phyloP scores from a whole-genome alignment of 2,329 filamentous ascomycete species.

The Nothopassalora personata region DNA sequence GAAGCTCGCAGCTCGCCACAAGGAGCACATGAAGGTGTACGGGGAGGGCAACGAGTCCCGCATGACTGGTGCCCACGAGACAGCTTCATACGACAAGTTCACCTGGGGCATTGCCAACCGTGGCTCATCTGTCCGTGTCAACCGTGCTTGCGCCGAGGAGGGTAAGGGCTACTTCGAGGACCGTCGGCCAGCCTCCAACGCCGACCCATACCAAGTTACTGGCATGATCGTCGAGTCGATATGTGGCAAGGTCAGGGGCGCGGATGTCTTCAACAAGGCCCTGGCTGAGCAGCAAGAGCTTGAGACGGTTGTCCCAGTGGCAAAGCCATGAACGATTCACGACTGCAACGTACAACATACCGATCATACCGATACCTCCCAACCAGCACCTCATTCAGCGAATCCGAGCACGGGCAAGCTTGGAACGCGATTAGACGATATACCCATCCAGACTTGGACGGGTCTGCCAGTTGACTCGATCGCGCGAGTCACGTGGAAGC shows the following conservation, averaged over 20 bases:
- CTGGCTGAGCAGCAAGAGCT: conserved; percentile 29
- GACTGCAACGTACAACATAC: neutral
- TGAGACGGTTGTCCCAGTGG: conserved; percentile 32
- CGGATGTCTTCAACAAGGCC: conserved; percentile 40
- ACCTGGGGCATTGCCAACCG: conserved; percentile 93
- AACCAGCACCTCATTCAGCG: neutral
- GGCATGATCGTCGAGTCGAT: conserved; percentile 73
- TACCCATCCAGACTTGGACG: conserved; percentile 9
- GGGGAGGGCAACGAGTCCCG: conserved; percentile 93
- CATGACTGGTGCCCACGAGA: conserved; percentile 91
- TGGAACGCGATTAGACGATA: conserved; percentile 14
- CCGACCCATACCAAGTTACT: conserved; percentile 78
- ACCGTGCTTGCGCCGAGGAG: conserved; percentile 75
- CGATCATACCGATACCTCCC: neutral
- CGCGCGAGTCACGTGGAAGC: neutral
- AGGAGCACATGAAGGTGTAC: conserved; percentile 73
- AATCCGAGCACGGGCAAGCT: neutral
- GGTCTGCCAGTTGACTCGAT: conserved; percentile 3
- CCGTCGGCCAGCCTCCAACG: conserved; percentile 67
- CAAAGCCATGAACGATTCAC: conserved; percentile 29
- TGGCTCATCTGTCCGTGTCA: conserved; percentile 88
- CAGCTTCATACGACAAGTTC: conserved; percentile 88
- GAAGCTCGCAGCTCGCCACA: conserved; percentile 47
- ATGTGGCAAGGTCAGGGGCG: conserved; percentile 47
- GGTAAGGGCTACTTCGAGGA: conserved; percentile 91